phyloP scores from a whole-genome alignment of 2,329 filamentous ascomycete genomes.

The Ophiostoma fasciatum region DNA sequence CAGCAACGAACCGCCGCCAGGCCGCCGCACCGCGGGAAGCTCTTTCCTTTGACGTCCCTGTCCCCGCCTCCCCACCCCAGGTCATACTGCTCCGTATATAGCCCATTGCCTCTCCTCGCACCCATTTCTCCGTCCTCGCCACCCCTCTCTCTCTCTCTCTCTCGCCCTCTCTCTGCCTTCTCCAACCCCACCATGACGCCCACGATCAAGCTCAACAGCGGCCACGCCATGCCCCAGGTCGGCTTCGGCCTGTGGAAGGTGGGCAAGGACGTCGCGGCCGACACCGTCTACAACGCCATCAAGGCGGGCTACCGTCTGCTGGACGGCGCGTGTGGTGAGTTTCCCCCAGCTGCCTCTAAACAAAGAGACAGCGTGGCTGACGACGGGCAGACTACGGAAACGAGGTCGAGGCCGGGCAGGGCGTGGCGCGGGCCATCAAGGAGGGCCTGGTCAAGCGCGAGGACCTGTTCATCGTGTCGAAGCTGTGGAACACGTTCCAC shows the following conservation, averaged over 20 bases:
- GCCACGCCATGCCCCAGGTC: conserved; percentile 58
- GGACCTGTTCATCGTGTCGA: conserved; percentile 84
- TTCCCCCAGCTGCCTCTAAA: background rate
- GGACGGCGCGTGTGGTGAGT: conserved; percentile 45
- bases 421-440: conserved; percentile 63
- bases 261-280: conserved; percentile 54
- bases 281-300: conserved; percentile 64
- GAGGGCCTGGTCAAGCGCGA: conserved; percentile 70
- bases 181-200: conserved; percentile 22
- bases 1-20: no score
- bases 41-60: no score
- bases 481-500: conserved; percentile 90
- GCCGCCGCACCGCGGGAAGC: no score
- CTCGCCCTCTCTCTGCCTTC: no score
- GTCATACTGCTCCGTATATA: no score
- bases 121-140: no score
- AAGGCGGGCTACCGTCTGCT: conserved; percentile 47
- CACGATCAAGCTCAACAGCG: conserved; percentile 48
- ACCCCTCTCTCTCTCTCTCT: no score
- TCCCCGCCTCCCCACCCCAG: no score
- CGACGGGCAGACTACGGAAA: conserved; percentile 59
- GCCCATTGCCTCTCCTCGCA: no score
- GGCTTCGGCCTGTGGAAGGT: conserved; percentile 80
- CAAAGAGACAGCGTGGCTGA: background rate
- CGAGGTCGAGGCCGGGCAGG: conserved; percentile 63